Conservation (phyloP, 805 yeast species). For the Hanseniaspora taiwanica region DNA sequence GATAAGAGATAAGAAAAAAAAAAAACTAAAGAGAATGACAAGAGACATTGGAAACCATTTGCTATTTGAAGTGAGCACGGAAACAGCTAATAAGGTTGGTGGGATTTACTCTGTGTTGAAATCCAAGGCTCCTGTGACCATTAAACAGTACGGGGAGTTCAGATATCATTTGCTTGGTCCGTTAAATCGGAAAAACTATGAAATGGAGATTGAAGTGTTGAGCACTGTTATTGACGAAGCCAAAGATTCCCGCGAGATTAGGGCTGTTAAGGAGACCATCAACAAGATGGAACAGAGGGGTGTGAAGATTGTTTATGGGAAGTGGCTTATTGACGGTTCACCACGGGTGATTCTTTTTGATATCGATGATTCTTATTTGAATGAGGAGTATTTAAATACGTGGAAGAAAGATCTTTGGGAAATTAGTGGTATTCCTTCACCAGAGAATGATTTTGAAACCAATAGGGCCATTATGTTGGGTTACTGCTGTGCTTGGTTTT, state of each 20-base stretch:
- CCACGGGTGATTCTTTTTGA: slow-evolving; percentile 88
- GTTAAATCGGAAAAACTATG: slow-evolving; percentile 56
- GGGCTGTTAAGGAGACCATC: slow-evolving; percentile 43
- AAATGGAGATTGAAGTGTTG: slow-evolving; percentile 70
- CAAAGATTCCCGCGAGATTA: slow-evolving; percentile 17
- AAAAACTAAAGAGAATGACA: slow-evolving; percentile 30
- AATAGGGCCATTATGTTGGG: slow-evolving; percentile 90
- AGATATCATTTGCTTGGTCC: slow-evolving; percentile 85
- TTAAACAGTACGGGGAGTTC: slow-evolving; percentile 70
- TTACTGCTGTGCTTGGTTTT: slow-evolving; percentile 89
- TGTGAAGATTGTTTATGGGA: slow-evolving; percentile 69
- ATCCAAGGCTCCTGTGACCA: slow-evolving; percentile 93
- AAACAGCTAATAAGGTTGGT: slow-evolving; percentile 94
- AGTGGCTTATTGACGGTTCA: slow-evolving; percentile 97
- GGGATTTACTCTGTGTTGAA: slow-evolving; percentile 95
- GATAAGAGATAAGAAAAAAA: not conserved
- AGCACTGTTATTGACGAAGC: slow-evolving; percentile 4
- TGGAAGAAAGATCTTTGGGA: slow-evolving; percentile 95
- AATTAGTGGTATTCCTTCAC: slow-evolving; percentile 84
- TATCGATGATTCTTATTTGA: slow-evolving; percentile 51
- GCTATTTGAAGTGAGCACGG: slow-evolving; percentile 90
- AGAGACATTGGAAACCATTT: slow-evolving; percentile 82
- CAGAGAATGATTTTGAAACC: slow-evolving; percentile 76
- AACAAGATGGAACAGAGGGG: slow-evolving; percentile 77
- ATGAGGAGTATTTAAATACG: slow-evolving; percentile 50